phyloP scores from a whole-genome alignment of 352 stramenopile species.

The Pythium graminicola region DNA sequence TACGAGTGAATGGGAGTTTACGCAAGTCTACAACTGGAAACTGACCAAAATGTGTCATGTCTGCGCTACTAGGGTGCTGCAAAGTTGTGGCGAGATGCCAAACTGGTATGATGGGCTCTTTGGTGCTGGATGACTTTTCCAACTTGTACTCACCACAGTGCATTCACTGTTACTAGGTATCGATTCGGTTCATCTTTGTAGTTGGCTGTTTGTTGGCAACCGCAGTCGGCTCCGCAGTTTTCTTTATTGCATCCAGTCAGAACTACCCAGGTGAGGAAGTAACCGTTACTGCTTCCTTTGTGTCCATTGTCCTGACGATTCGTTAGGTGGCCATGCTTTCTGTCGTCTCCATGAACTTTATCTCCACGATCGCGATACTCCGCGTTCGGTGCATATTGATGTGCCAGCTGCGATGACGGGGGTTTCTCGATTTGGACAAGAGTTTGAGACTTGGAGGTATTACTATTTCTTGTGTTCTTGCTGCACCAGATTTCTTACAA shows the following conservation, averaged over 20 bases:
- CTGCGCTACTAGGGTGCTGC: conserved; percentile 36
- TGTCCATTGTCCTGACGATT: not conserved
- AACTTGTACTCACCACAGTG: not conserved
- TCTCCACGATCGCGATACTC: conserved; percentile 23
- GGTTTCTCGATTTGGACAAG: conserved; percentile 86
- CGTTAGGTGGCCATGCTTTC: conserved; percentile 62
- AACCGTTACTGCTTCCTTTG: not conserved
- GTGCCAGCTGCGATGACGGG: conserved; percentile 93
- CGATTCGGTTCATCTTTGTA: conserved; percentile 46
- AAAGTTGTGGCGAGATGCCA: conserved; percentile 56
- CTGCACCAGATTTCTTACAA: not conserved
- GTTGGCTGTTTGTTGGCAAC: conserved; percentile 44
- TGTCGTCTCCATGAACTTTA: conserved; percentile 46
- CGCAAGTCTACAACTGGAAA: not conserved
- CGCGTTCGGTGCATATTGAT: conserved; percentile 85
- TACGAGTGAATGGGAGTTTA: no score
- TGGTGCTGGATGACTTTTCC: no score
- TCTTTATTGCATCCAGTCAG: conserved; percentile 63
- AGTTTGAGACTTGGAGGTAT: conserved; percentile 66
- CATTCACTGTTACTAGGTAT: conserved; percentile 27
- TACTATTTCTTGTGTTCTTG: not conserved
- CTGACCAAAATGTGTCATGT: not conserved
- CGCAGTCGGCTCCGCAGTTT: conserved; percentile 37
- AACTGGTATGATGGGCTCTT: conserved; percentile 63
- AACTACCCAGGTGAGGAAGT: conserved; percentile 91